Base-by-base conservation (phyloP, 2,329 filamentous ascomycete genomes). In the Pseudonectria buxi region DNA sequence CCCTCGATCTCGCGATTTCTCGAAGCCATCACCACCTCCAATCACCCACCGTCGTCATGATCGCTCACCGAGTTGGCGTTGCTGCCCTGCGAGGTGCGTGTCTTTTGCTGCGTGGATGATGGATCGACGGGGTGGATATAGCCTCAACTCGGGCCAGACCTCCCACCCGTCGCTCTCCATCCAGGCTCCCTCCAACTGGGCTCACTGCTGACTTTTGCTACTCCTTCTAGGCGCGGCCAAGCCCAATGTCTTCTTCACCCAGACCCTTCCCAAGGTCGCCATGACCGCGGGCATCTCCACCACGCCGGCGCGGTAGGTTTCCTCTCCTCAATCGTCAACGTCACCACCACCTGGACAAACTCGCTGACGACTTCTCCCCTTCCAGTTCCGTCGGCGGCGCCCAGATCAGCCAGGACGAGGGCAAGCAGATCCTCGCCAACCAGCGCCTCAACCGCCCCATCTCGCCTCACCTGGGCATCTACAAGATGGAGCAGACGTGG, bases 401-500 rank as follows among this genome's bases (percentile, higher is more conserved):
- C 51, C 72, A 73, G 56, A 51, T 83, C 53, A 68, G 73, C 42
- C 61, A 65, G 35, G 50, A 62, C 35, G 69, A 81, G 43, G 75
- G 64, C 46, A 54, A 74, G 46, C 58, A 74, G 49, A 77, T 94
- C 64, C 86, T 95, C 58, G 81, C 76, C 54, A 69, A 78, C 56
- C 89, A 95, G 71, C 89, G 89, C 54, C 73, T 82, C 37, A 65
- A 74, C 56, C 89, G 89, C 34, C 89, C 89, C 58, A 73, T 95
- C 53, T 75, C 86, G 30, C 89, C 89, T 36, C 88, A 95, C 60
- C 77, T 95, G 45, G 61, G 67, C 56, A 89, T 94, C 75, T 95
- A 95, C 79, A 75, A 78, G 62, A 76, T 83, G 41, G 79, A 86
- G 63, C 84, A 95, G 67, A 92, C 86, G 52, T 95, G 81, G 82